Evolutionary conservation across 1,284 basidiomycete genomes (phyloP).

Genomic region (Ustilago hordei): DNA sequence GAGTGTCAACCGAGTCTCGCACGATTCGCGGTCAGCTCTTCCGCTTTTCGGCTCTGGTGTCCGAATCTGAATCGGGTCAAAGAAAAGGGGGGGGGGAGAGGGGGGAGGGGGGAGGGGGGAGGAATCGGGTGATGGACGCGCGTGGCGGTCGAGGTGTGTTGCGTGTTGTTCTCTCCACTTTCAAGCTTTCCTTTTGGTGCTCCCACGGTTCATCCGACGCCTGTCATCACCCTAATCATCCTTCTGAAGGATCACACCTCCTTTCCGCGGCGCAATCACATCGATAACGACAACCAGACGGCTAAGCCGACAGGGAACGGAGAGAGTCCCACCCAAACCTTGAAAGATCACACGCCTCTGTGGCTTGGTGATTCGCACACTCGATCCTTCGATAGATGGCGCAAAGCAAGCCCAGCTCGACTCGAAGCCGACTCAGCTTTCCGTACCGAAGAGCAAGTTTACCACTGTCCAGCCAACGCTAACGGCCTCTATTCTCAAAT

Average conservation of each 20-base stretch:
- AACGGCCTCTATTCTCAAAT: too few relatives aligned
- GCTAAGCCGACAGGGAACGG: too few relatives aligned
- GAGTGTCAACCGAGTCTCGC: constrained; percentile 1
- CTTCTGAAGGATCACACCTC: not conserved
- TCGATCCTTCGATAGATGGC: not conserved
- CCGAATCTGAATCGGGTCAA: not conserved
- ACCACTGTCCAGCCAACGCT: not conserved
- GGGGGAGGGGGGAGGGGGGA: too few relatives aligned
- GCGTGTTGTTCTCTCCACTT: constrained; percentile 39
- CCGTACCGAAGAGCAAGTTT: not conserved
- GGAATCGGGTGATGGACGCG: constrained; percentile 3
- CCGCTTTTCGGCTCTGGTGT: not conserved
- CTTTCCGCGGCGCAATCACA: not conserved
- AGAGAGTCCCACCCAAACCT: too few relatives aligned
- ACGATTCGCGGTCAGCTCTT: constrained; percentile 7
- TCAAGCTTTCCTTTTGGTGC: not conserved
- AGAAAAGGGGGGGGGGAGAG: too few relatives aligned
- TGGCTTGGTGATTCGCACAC: not conserved
- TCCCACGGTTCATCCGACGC: not conserved
- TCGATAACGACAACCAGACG: too few relatives aligned
- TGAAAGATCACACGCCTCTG: not conserved
- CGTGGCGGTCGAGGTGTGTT: not conserved
- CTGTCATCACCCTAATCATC: not conserved
- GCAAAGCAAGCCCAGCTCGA: too few relatives aligned
- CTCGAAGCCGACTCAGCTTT: too few relatives aligned